Conservation (phyloP, 306 rosid species). For the Quercus alba region DNA sequence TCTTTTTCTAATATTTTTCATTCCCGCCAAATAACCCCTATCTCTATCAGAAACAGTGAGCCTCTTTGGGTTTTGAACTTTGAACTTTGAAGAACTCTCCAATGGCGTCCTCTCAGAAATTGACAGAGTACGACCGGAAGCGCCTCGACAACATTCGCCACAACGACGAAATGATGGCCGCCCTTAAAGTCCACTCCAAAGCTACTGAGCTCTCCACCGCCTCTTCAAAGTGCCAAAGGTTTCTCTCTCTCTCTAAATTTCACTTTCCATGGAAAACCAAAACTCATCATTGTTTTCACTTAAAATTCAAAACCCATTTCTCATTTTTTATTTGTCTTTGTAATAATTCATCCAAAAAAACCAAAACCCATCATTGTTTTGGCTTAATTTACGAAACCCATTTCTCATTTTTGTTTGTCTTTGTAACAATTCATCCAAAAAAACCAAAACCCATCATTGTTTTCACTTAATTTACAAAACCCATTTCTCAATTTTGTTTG, state of each 20-base stretch:
- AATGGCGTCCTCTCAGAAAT: too few relatives aligned
- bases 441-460: too few relatives aligned
- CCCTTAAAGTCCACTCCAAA: constrained; percentile 65
- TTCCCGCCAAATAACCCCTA: too few relatives aligned
- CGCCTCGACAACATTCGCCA: constrained; percentile 88
- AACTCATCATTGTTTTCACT: not conserved
- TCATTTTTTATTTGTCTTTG: not conserved
- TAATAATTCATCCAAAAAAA: too few relatives aligned
- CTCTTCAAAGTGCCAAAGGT: constrained; percentile 45
- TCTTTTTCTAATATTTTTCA: too few relatives aligned
- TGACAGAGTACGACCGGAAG: constrained; percentile 66
- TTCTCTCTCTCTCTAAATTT: not conserved
- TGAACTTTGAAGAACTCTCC: too few relatives aligned
- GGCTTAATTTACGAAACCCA: too few relatives aligned
- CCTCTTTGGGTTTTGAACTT: too few relatives aligned
- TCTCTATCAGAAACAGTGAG: too few relatives aligned
- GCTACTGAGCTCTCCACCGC: constrained; percentile 52
- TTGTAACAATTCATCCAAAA: too few relatives aligned
- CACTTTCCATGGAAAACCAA: not conserved
- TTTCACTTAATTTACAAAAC: not conserved
- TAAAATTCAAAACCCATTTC: not conserved
- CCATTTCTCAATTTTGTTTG: not conserved
- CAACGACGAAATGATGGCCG: constrained; percentile 75
- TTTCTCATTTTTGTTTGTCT: too few relatives aligned
- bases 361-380: too few relatives aligned